phyloP scores from a whole-genome alignment of 2,329 filamentous ascomycete species.

The Nigrospora oryzae region DNA sequence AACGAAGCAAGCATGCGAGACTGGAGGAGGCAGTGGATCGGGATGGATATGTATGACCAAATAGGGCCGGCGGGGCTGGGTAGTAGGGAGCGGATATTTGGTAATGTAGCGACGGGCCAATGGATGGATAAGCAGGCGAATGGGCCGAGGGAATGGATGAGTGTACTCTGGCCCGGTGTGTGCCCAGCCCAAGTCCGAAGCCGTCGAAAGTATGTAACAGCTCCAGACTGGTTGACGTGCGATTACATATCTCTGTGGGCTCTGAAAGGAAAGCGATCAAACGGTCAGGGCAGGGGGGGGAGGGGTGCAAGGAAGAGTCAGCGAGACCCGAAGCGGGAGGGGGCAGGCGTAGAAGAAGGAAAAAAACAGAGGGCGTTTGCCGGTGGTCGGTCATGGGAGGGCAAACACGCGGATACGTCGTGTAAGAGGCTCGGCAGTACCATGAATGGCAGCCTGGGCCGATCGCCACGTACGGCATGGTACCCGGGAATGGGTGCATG shows the following conservation, averaged over 20 bases:
- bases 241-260: conserved; percentile 20
- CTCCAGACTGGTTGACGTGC: conserved; percentile 16
- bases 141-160: not conserved
- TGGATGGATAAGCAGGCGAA: conserved; percentile 10
- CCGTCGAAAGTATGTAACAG: conserved; percentile 14
- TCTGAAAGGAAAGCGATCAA: conserved; percentile 15
- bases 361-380: conserved; percentile 1
- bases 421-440: no score
- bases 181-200: conserved; percentile 14
- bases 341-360: conserved; percentile 8
- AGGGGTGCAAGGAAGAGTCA: conserved; percentile 10
- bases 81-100: conserved; percentile 12
- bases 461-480: no score
- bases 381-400: conserved; percentile 8
- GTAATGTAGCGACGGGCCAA: conserved; percentile 14
- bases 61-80: conserved; percentile 3
- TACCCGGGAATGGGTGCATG: no score
- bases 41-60: conserved; percentile 5
- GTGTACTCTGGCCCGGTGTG: conserved; percentile 10
- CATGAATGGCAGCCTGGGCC: no score
- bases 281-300: conserved; percentile 12
- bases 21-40: no score
- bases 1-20: no score
- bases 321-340: conserved; percentile 7
- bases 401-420: conserved; percentile 6